phyloP scores from a whole-genome alignment of 2,329 filamentous ascomycete species.

The Amesomyces nigricolor region DNA sequence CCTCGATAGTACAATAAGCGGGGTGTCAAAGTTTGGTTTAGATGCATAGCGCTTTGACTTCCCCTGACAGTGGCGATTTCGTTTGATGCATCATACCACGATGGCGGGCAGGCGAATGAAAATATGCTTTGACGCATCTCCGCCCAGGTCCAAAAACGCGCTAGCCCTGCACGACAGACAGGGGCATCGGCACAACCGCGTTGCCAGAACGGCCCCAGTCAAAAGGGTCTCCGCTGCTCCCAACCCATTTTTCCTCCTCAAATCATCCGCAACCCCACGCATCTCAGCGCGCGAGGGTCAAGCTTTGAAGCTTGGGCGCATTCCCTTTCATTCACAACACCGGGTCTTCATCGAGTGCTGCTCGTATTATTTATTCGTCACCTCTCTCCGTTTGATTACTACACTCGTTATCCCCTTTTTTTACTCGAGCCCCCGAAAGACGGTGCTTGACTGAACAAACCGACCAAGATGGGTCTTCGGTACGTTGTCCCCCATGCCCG shows the following conservation, averaged over 20 bases:
- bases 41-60: no score
- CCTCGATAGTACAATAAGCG: background rate
- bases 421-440: constrained; percentile 5
- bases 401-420: constrained; percentile 18
- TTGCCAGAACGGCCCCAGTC: constrained; percentile 14
- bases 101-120: no score
- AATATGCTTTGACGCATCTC: background rate
- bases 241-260: constrained; percentile 21
- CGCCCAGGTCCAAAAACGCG: background rate
- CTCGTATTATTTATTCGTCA: constrained; percentile 16
- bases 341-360: constrained; percentile 23
- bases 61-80: background rate
- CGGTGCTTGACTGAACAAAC: background rate
- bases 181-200: constrained; percentile 2
- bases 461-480: constrained; percentile 29
- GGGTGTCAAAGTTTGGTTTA: background rate
- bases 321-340: constrained; percentile 14
- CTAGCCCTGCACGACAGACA: background rate
- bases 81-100: constrained; percentile 1
- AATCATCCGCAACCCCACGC: constrained; percentile 27
- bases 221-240: constrained; percentile 26
- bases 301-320: constrained; percentile 22
- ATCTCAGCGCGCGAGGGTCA: constrained; percentile 21
- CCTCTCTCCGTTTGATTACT: constrained; percentile 8
- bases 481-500: constrained; percentile 19